phyloP scores from a whole-genome alignment of 2,329 filamentous ascomycete species.

The Cercospora beticola region DNA sequence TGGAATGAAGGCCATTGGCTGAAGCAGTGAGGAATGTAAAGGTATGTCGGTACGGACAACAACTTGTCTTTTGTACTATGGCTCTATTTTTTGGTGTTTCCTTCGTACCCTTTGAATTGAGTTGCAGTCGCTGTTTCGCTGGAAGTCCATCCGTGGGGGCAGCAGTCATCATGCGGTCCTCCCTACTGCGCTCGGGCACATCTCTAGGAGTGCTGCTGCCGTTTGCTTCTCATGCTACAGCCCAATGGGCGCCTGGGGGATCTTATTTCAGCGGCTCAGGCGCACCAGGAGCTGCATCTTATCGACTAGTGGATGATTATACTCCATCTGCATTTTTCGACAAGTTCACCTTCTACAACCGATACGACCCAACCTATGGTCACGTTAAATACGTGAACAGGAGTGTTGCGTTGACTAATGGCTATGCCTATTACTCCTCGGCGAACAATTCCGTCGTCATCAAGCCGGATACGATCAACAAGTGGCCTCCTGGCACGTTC shows the following conservation, averaged over 20 bases:
- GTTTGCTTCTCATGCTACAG: constrained; percentile 20
- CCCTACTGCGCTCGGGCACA: constrained; percentile 30
- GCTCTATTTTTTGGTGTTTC: not conserved
- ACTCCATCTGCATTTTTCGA: constrained; percentile 35
- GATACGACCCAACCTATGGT: constrained; percentile 36
- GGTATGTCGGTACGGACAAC: constrained; percentile 24
- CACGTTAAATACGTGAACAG: constrained; percentile 46
- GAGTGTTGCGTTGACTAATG: constrained; percentile 37
- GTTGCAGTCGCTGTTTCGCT: not conserved
- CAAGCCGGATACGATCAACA: constrained; percentile 40
- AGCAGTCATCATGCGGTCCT: constrained; percentile 29
- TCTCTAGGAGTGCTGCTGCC: constrained; percentile 22
- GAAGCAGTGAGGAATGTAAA: constrained; percentile 24
- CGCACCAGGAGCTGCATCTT: constrained; percentile 31
- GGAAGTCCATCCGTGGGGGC: not conserved
- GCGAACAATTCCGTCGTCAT: constrained; percentile 32
- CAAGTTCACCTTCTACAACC: constrained; percentile 39
- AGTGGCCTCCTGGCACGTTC: constrained; percentile 43
- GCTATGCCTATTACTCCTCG: constrained; percentile 28
- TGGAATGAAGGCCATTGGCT: constrained; percentile 10
- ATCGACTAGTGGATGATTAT: constrained; percentile 37
- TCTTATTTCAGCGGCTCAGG: constrained; percentile 32
- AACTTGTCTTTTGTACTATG: constrained; percentile 18
- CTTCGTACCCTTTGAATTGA: not conserved
- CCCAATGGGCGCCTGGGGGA: constrained; percentile 34